Percentiles rank a stretch among this genome's conserved stretches.
phyloP scores from a whole-genome alignment of 2,329 filamentous ascomycete species.

The Scorias spongiosa region DNA sequence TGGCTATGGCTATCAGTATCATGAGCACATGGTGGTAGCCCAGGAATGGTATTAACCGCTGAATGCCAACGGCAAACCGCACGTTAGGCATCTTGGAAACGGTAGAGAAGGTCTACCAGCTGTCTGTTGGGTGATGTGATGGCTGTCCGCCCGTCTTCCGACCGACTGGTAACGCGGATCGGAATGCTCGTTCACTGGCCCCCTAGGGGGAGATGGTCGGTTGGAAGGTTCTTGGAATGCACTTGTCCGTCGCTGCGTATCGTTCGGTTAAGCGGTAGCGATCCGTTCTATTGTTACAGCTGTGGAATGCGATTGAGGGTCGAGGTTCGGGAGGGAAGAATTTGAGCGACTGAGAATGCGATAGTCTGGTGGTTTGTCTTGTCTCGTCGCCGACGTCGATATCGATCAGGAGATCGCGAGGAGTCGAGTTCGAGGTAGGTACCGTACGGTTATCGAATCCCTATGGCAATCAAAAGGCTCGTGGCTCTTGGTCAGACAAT shows the following conservation, averaged over 20 bases:
- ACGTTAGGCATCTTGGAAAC: conserved; percentile 30
- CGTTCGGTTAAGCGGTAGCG: too few species aligned
- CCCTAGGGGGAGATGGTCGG: background rate
- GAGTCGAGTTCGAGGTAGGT: too few species aligned
- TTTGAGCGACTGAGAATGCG: too few species aligned
- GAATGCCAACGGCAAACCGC: conserved; percentile 36
- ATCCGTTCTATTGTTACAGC: too few species aligned
- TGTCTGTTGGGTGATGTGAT: conserved; percentile 9
- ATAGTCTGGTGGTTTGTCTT: too few species aligned
- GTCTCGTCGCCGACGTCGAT: too few species aligned
- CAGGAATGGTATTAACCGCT: conserved; percentile 44
- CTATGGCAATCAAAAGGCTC: too few species aligned
- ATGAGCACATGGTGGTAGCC: conserved; percentile 81
- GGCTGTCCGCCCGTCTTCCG: background rate
- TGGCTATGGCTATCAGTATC: conserved; percentile 85
- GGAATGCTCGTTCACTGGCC: background rate
- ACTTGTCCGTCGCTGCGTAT: background rate
- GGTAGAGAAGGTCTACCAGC: conserved; percentile 19
- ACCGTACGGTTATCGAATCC: too few species aligned
- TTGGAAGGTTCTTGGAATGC: background rate
- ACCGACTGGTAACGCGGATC: background rate
- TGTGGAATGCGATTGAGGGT: too few species aligned
- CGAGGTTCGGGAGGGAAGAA: too few species aligned
- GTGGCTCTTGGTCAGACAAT: background rate
- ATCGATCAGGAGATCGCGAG: too few species aligned